Percentiles rank a stretch among this genome's conserved stretches.
Conservation (phyloP, 495 filamentous ascomycete genomes). For the Penicillium tannophilum region DNA sequence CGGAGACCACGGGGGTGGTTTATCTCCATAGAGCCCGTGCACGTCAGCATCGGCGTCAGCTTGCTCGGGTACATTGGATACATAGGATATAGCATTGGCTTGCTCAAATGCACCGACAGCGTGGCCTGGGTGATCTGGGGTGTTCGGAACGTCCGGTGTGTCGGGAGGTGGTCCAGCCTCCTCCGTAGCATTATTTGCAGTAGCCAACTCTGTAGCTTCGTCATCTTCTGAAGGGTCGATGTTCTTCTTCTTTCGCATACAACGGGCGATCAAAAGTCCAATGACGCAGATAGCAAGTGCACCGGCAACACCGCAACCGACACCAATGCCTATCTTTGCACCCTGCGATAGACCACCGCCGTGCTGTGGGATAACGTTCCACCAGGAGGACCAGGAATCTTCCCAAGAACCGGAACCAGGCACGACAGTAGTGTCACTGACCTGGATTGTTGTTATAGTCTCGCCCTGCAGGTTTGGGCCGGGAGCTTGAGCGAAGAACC, state of each 20-base stretch:
- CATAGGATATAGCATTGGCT: neutral
- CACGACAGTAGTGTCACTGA: neutral
- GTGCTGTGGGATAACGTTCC: slow-evolving; percentile 3
- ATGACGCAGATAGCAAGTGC: neutral
- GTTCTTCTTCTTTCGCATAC: neutral
- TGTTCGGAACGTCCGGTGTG: neutral
- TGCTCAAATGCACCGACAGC: neutral
- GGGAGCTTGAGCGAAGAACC: slow-evolving; percentile 54
- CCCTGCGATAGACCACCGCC: slow-evolving; percentile 24
- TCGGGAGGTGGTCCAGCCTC: neutral
- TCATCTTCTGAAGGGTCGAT: neutral
- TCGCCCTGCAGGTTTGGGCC: slow-evolving; percentile 33
- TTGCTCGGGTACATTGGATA: neutral
- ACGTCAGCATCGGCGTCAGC: neutral
- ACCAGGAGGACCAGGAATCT: neutral
- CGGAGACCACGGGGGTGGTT: slow-evolving; percentile 3
- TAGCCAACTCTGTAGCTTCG: neutral
- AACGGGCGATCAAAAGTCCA: neutral
- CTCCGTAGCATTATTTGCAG: neutral
- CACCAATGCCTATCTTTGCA: slow-evolving; percentile 33
- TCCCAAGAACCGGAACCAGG: neutral
- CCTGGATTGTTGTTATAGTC: neutral
- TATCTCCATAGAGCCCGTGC: neutral
- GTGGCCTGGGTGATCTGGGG: neutral
- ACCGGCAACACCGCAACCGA: slow-evolving; percentile 19